Conservation (phyloP, 2,329 filamentous ascomycete genomes). For the Claviceps fusiformis region DNA sequence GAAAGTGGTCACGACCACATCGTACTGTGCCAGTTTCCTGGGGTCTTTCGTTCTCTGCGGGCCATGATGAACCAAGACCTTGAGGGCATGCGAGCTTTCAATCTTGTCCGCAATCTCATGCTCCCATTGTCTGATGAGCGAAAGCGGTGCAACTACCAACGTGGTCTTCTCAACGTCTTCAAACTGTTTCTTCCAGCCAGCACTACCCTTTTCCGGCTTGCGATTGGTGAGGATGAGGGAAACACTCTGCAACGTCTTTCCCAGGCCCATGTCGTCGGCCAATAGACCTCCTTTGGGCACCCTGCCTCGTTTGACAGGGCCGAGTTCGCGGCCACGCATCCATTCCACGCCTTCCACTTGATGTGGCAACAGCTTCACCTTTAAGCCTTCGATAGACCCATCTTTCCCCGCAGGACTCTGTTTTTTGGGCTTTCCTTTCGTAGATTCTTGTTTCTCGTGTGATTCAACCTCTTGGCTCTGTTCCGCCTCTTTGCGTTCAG, state of each 20-base stretch:
- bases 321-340: constrained; percentile 89
- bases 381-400: constrained; percentile 58
- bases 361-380: constrained; percentile 80
- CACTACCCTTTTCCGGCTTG: constrained; percentile 45
- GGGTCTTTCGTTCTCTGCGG: constrained; percentile 68
- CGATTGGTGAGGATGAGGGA: constrained; percentile 75
- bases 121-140: constrained; percentile 96
- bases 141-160: constrained; percentile 81
- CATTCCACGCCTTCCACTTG: constrained; percentile 88
- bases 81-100: constrained; percentile 51
- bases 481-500: constrained; percentile 2
- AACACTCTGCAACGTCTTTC: constrained; percentile 91
- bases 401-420: constrained; percentile 25
- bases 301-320: constrained; percentile 64
- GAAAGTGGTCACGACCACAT: constrained; percentile 95
- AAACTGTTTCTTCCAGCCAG: constrained; percentile 54
- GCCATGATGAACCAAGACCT: constrained; percentile 84
- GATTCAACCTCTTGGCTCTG: constrained; percentile 10
- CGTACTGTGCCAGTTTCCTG: constrained; percentile 66
- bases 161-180: constrained; percentile 63
- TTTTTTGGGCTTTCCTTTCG: constrained; percentile 9
- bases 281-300: constrained; percentile 88
- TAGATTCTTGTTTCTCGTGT: not conserved
- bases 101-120: constrained; percentile 80
- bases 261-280: constrained; percentile 93